A percentile compares a stretch with the other conserved stretches of the same genome.
These are phyloP conservation scores for Murraya paniculata DNA, from an alignment of 345 rosid species.

Conservation along the genomic window DNA sequence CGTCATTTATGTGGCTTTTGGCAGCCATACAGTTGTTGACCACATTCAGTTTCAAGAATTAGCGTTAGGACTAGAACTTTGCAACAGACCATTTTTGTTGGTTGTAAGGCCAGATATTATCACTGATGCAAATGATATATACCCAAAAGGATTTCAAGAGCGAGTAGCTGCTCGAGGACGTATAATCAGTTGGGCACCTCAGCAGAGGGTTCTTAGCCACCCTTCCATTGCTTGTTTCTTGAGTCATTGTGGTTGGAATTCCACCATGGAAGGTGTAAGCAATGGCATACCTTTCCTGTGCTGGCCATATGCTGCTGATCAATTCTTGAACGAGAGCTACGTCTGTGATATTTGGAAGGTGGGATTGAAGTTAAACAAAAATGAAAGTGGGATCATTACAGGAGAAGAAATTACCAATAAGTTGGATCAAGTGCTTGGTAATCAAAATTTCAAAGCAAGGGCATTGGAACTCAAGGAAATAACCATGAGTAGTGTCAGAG, in stretches of 20 bases:
- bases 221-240: not conserved
- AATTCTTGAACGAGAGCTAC: not conserved
- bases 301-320: not conserved
- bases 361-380: not conserved
- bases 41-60: not conserved
- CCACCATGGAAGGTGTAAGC: not conserved
- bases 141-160: not conserved
- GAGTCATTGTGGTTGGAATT: not conserved
- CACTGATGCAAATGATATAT: not conserved
- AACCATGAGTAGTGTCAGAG: not conserved
- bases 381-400: not conserved
- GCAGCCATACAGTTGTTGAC: not conserved
- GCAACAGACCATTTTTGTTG: not conserved
- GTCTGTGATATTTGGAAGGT: not conserved
- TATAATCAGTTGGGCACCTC: not conserved
- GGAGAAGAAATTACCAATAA: not conserved
- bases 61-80: not conserved
- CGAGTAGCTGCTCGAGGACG: not conserved
- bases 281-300: not conserved
- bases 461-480: not conserved
- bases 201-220: not conserved
- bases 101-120: not conserved
- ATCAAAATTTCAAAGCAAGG: not conserved
- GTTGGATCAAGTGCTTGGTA: not conserved
- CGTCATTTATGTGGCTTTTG: not conserved